Evolutionary conservation across 495 filamentous ascomycete species (phyloP).

Genomic region (Hypomontagnella monticulosa): DNA sequence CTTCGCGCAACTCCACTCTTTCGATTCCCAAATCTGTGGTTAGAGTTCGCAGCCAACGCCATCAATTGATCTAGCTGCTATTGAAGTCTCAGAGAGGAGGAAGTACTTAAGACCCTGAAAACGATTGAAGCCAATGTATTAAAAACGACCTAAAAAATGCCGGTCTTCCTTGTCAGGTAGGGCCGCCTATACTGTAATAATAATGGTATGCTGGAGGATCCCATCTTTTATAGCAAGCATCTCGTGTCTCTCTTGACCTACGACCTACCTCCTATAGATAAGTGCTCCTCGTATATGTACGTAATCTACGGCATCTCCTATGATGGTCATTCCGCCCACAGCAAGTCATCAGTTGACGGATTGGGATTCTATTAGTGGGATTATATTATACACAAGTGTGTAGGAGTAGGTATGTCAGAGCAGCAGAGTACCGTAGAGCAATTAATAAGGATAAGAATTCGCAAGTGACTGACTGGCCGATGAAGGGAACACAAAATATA

Average conservation of each 20-base stretch:
- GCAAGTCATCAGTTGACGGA: not conserved
- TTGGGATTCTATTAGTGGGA: conserved; percentile 3
- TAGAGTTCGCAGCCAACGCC: conserved; percentile 34
- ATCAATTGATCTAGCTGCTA: too few relatives aligned
- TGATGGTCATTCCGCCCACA: not conserved
- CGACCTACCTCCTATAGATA: too few relatives aligned
- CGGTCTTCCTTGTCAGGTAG: conserved; percentile 8
- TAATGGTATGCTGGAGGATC: conserved; percentile 5
- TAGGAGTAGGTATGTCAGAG: not conserved
- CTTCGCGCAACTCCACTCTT: conserved; percentile 24
- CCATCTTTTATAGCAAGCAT: conserved; percentile 5
- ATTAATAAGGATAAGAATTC: conserved; percentile 8
- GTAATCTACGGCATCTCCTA: not conserved
- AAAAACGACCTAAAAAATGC: not conserved
- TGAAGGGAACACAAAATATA: not conserved
- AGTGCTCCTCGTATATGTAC: not conserved
- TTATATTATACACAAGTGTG: conserved; percentile 6
- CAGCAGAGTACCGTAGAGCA: not conserved
- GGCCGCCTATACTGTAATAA: too few relatives aligned
- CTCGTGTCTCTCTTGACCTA: not conserved
- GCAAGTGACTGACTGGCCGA: not conserved
- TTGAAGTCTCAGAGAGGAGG: too few relatives aligned
- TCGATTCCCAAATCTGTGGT: conserved; percentile 30
- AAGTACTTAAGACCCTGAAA: conserved; percentile 10
- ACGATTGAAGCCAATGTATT: conserved; percentile 6